phyloP scores from a whole-genome alignment of 768 basidiomycete species.

The Leccinum fibrillosum region DNA sequence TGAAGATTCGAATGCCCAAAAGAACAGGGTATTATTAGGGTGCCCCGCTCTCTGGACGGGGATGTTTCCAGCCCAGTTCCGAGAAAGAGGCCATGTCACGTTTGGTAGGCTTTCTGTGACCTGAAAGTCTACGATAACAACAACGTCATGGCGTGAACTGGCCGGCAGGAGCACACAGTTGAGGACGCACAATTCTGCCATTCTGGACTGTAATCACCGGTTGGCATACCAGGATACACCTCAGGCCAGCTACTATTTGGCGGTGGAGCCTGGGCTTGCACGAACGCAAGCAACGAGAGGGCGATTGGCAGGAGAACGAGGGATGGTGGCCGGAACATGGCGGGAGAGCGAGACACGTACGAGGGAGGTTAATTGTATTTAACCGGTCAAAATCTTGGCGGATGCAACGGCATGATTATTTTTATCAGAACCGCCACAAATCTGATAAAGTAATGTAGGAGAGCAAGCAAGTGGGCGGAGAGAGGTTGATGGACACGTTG shows the following conservation, averaged over 20 bases:
- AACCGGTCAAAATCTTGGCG: neutral
- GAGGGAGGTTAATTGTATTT: neutral
- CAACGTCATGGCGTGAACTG: neutral
- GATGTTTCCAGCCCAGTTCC: constrained; percentile 61
- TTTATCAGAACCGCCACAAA: neutral
- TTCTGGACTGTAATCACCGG: constrained; percentile 47
- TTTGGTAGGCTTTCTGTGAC: constrained; percentile 58
- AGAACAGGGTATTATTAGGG: constrained; percentile 65
- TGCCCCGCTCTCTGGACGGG: constrained; percentile 58
- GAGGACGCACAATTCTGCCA: constrained; percentile 57
- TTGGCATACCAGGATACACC: constrained; percentile 40
- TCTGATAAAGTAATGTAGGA: no score
- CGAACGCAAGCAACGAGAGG: neutral
- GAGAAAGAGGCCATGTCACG: constrained; percentile 46
- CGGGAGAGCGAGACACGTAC: neutral
- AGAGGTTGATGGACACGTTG: neutral
- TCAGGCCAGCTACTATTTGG: constrained; percentile 32
- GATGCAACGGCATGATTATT: neutral
- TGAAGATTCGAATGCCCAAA: constrained; percentile 57
- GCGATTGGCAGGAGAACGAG: neutral
- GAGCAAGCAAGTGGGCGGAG: neutral
- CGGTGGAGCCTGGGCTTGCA: neutral
- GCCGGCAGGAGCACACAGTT: no score
- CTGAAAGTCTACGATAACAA: constrained; percentile 47
- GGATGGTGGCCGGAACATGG: neutral